These are phyloP conservation scores for Dalechampia spathulata DNA, from an alignment of 441 rosid species.

Conservation along the genomic window DNA sequence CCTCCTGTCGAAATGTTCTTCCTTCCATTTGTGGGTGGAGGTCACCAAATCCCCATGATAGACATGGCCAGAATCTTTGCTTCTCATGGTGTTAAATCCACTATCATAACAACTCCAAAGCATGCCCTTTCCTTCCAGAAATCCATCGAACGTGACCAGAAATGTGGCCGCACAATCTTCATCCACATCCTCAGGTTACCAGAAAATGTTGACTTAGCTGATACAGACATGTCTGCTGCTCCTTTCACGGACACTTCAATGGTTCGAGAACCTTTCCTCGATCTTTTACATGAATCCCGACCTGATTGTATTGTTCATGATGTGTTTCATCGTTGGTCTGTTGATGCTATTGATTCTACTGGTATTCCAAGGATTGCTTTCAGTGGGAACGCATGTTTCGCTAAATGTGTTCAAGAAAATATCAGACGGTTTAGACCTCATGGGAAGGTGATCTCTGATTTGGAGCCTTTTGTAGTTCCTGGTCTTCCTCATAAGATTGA, in stretches of 20 bases:
- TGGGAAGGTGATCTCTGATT: slow-evolving; percentile 20
- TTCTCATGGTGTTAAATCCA: slow-evolving; percentile 18
- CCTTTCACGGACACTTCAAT: slow-evolving; percentile 23
- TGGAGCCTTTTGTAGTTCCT: slow-evolving; percentile 26
- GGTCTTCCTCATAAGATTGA: slow-evolving; percentile 26
- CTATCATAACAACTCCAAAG: slow-evolving; percentile 21
- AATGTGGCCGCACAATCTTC: slow-evolving; percentile 15
- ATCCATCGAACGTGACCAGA: slow-evolving; percentile 14
- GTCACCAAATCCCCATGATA: slow-evolving; percentile 41
- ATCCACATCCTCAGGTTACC: slow-evolving; percentile 13
- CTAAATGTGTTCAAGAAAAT: slow-evolving; percentile 19
- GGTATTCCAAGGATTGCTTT: slow-evolving; percentile 29
- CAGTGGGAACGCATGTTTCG: slow-evolving; percentile 27
- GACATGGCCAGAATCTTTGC: slow-evolving; percentile 41
- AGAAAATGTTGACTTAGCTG: slow-evolving; percentile 11
- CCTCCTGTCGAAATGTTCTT: slow-evolving; percentile 34
- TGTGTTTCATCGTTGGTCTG: slow-evolving; percentile 29
- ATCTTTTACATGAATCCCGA: slow-evolving; percentile 13
- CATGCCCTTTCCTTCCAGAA: slow-evolving; percentile 17
- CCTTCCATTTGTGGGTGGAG: slow-evolving; percentile 40
- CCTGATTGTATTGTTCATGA: slow-evolving; percentile 38
- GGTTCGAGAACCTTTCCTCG: slow-evolving; percentile 25
- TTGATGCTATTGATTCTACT: slow-evolving; percentile 21
- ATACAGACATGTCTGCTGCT: slow-evolving; percentile 19
- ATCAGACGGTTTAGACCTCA: slow-evolving; percentile 18